Base-by-base conservation (phyloP, 352 stramenopile species). In the Pythium coloratum region DNA sequence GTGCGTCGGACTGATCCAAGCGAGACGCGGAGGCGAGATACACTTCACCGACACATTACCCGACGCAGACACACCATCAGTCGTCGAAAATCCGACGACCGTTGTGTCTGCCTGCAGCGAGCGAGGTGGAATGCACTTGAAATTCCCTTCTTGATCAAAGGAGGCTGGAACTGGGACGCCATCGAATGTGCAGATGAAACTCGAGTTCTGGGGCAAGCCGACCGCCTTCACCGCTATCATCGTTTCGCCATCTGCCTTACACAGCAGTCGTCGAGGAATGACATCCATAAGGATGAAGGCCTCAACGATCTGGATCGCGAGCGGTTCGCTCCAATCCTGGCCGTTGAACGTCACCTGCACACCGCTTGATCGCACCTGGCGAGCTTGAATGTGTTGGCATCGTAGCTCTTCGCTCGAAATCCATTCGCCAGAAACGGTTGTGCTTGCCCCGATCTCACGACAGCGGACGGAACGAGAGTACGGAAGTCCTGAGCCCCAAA, bases 301-400 rank as follows among this genome's bases (percentile, higher is more conserved):
- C 0, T 58, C 44, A 1, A 38, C 53, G 12, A 71, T 28, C 0
- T 28, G 6, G 0, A 71, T 12, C 14, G 12, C 32, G 0, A 71
- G 7, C 24, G 34, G 36, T 9, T 64, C 28, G 46, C 66, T 72
- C 66, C 66, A 72, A 34, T 72, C 66, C 55, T 72, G 66, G 3
- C n/a, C 36, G 40, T 72, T 72, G 14, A 68, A 24, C 4, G 59
- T 60, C 4, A 72, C 55, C 46, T 65, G 54, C 6, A 72, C 34
- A 12, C 34, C 54, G 10, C 50, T 20, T 16, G 40, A 13, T 46
- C 47, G 20, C 3, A 34, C 14, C 4, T 28, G 34, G 36, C 38
- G 34, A 13, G 16, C 28, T 56, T n/a, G 2, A 12, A 67, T 16
- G 1, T 36, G 18, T 7, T 49, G 5, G 30, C 58, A 71, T n/a